Evolutionary conservation across 352 stramenopile species (phyloP).

Genomic region (Globisporangium viniferum): DNA sequence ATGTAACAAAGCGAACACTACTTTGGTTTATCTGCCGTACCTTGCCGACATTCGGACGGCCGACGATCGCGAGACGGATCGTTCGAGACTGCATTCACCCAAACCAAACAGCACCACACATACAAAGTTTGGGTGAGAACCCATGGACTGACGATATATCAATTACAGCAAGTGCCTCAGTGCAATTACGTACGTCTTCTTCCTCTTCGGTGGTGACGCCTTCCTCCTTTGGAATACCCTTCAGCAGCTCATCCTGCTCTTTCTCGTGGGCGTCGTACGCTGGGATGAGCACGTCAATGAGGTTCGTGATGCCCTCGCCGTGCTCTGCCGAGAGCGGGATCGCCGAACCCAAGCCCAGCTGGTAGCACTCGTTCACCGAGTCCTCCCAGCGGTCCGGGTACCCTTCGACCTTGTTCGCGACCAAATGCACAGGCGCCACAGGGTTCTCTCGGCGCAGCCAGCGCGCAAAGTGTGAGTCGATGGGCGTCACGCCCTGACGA

Average conservation of each 20-base stretch:
- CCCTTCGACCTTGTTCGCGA: constrained; percentile 81
- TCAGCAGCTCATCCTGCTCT: constrained; percentile 26
- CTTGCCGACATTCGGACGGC: constrained; percentile 77
- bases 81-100: constrained; percentile 35
- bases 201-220: constrained; percentile 25
- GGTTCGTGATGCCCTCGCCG: constrained; percentile 63
- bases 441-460: constrained; percentile 70
- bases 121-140: too few species aligned
- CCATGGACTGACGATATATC: too few species aligned
- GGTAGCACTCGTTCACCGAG: constrained; percentile 73
- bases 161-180: not conserved
- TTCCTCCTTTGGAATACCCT: constrained; percentile 18
- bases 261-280: constrained; percentile 67
- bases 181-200: constrained; percentile 45
- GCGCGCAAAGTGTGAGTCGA: constrained; percentile 76
- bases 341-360: constrained; percentile 60
- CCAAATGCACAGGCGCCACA: constrained; percentile 55
- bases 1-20: not conserved
- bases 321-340: constrained; percentile 80
- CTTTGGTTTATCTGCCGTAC: constrained; percentile 3
- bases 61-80: constrained; percentile 80
- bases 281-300: constrained; percentile 71
- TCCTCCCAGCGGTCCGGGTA: constrained; percentile 61
- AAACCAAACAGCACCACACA: not conserved
- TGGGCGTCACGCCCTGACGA: constrained; percentile 70